A percentile compares a stretch with the other conserved stretches of the same genome.
These are phyloP conservation scores for Triticum monococcum DNA, from an alignment of 176 grass and related monocot genomes.

Conservation along the genomic window DNA sequence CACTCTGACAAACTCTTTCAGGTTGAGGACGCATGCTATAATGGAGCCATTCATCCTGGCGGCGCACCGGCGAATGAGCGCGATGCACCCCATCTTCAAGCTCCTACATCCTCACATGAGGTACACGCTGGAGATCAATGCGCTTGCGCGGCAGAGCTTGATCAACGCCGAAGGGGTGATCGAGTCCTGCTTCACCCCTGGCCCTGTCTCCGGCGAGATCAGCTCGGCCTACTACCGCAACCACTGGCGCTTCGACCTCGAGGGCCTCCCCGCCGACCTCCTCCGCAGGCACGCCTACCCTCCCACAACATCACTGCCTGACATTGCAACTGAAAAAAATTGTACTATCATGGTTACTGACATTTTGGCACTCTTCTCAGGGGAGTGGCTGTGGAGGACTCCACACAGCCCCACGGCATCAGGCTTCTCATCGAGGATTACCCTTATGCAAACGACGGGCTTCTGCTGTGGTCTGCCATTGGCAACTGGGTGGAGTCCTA, in stretches of 20 bases:
- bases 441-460: conserved; percentile 90
- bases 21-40: conserved; percentile 85
- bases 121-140: conserved; percentile 97
- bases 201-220: conserved; percentile 75
- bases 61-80: conserved; percentile 76
- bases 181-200: conserved; percentile 91
- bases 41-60: conserved; percentile 99
- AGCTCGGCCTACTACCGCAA: conserved; percentile 68
- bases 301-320: neutral
- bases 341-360: neutral
- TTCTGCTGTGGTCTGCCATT: conserved; percentile 90
- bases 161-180: conserved; percentile 95
- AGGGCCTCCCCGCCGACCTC: conserved; percentile 84
- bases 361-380: conserved; percentile 25
- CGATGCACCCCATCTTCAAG: conserved; percentile 95
- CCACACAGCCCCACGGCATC: conserved; percentile 70
- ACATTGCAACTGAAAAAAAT: neutral
- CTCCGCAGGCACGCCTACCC: conserved; percentile 58
- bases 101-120: conserved; percentile 90
- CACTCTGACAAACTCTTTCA: conserved; percentile 25
- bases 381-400: conserved; percentile 78
- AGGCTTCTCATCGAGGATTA: conserved; percentile 84
- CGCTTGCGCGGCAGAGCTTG: conserved; percentile 87
- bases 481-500: conserved; percentile 75
- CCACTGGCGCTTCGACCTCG: conserved; percentile 82